Base-by-base conservation (phyloP, 495 filamentous ascomycete genomes). In the Aspergillus baeticus region DNA sequence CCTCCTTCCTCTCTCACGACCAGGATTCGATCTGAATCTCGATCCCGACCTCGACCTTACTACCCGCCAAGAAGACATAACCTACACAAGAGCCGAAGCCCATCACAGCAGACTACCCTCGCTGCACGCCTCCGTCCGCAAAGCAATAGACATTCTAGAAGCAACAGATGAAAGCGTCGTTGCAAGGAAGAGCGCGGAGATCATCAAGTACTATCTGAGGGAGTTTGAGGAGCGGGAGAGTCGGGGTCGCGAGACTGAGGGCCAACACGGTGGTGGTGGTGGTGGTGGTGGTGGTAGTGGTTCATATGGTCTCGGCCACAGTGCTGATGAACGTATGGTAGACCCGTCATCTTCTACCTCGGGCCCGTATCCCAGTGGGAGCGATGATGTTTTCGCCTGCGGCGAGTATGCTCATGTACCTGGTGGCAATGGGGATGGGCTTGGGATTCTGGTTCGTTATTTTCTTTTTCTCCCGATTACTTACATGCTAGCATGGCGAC, bases 151-250 rank as follows among this genome's bases (percentile, higher is more conserved):
- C 44, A 73, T 77, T 14, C 62, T 77, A 0, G 73, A 77, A 51
- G 72, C 72, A 3, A 77, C 75, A 70, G 72, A 77, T 23, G 73
- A 77, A 47, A 73, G 64, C 10, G 65, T 73, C 44, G 72, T 74
- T 7, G 69, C 73, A 1, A 59, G 67, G 13, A 75, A 74, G 39
- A 73, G 70, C 6, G 69, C 69, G 18, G 72, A 75, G 34, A 70
- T 77, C 6, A 72, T 77, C 42, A 60, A 65, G 22, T 68, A 69
- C 23, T 72, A 74, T 29, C 55, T 75, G n/a, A 39, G 62, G 37
- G 73, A 74, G n/a, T 74, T 73, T 34, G 41, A 46, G 23, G 34
- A 18, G 10, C 34, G 44, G 23, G 21, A 46, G 6, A 5, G 20
- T 47, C 13, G 17, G 15, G 31, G 1, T 35, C 44, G n/a, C 23